Evolutionary conservation across 495 filamentous ascomycete species (phyloP).

Genomic region (Letharia lupina): DNA sequence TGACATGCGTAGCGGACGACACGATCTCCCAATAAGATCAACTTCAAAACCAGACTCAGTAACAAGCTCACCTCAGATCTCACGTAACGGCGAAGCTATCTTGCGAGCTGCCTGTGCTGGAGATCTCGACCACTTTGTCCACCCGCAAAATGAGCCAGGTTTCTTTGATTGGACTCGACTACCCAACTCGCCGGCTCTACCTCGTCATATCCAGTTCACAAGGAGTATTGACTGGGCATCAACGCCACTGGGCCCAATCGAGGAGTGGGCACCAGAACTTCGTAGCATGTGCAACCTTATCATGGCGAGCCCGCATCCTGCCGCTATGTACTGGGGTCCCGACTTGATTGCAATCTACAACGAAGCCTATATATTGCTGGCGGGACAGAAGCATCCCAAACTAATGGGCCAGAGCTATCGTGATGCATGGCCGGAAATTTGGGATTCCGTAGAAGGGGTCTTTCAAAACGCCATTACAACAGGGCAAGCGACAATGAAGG

Average conservation of each 20-base stretch:
- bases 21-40: conserved; percentile 2
- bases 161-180: conserved; percentile 65
- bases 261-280: conserved; percentile 53
- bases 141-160: conserved; percentile 11
- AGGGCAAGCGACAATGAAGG: conserved; percentile 64
- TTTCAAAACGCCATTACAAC: conserved; percentile 49
- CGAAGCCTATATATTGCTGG: conserved; percentile 59
- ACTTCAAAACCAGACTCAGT: conserved; percentile 1
- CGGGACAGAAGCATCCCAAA: conserved; percentile 58
- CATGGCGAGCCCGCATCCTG: conserved; percentile 64
- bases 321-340: conserved; percentile 63
- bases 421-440: conserved; percentile 59
- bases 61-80: conserved; percentile 7
- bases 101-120: conserved; percentile 27
- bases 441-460: conserved; percentile 51
- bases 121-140: conserved; percentile 29
- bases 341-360: conserved; percentile 64
- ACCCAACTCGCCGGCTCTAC: conserved; percentile 46
- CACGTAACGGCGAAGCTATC: conserved; percentile 26
- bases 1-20: background rate
- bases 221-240: conserved; percentile 56
- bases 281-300: conserved; percentile 58
- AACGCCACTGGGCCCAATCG: conserved; percentile 57
- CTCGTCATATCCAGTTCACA: conserved; percentile 57
- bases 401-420: conserved; percentile 60